phyloP scores from a whole-genome alignment of 345 rosid genomes.

The Eucalyptus sp. region DNA sequence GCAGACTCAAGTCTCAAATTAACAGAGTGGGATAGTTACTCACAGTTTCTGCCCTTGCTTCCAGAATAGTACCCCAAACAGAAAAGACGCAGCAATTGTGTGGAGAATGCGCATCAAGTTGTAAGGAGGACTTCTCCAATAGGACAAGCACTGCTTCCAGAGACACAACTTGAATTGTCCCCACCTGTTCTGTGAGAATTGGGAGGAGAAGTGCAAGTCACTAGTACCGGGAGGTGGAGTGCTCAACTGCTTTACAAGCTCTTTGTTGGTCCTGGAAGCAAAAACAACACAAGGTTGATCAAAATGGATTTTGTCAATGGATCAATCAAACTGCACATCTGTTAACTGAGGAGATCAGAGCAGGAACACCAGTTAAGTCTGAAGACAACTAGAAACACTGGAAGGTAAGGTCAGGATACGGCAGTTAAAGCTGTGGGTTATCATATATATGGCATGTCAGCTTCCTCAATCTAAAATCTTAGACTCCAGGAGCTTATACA shows the following conservation, averaged over 20 bases:
- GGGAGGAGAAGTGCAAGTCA: conserved; percentile 43
- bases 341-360: neutral
- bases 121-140: conserved; percentile 84
- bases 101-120: conserved; percentile 40
- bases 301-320: neutral
- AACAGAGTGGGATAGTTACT: neutral
- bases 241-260: conserved; percentile 31
- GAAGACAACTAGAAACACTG: neutral
- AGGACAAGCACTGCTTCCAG: conserved; percentile 67
- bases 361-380: neutral
- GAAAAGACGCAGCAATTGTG: conserved; percentile 18
- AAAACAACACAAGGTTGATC: neutral
- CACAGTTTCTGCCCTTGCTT: conserved; percentile 60
- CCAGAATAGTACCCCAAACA: conserved; percentile 61
- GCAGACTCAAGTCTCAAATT: neutral
- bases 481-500: neutral
- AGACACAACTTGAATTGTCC: conserved; percentile 64
- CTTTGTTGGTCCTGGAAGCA: conserved; percentile 34
- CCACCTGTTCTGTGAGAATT: conserved; percentile 45
- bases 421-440: neutral
- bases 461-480: neutral
- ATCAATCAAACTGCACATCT: neutral
- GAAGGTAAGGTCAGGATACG: neutral
- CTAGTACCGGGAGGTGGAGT: conserved; percentile 27
- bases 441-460: neutral